Evolutionary conservation across 2,329 filamentous ascomycete species (phyloP), one percentile per base, ranked within the genome.

Genomic region (Colletotrichum sidae): DNA sequence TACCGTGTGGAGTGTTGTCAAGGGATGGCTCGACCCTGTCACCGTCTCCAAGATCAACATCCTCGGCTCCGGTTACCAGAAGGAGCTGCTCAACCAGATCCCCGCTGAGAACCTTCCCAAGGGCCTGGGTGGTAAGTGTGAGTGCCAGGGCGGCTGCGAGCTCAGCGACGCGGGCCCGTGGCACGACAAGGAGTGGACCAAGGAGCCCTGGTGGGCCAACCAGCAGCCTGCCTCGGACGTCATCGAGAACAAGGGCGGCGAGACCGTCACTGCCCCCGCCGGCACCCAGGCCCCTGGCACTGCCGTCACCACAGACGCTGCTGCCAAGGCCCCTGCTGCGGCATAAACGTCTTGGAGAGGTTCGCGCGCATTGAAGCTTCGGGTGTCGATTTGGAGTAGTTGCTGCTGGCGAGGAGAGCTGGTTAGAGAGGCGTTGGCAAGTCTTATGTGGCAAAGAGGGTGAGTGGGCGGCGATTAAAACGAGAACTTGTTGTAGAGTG

Each of bases 41-140:
- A 99, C 96, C 52, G 94, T 97, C 67, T 86, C 90, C 76, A 99
- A 99, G 88, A 99, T 99, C 76, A 89, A 97, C 80, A 90, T 99
- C 62, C 86, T 98, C 44, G 93, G 94, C 70, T 81, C 83, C 70
- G 84, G 87, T 66, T 98, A 97, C 84, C 87, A 96, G 84, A 88
- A 87, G 74, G 92, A 97, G 78, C 84, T 99, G 61, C 84, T 97
- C 67, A 85, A 83, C 63, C 96, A 99, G 82, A 87, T 99, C 3
- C 91, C 94, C 2, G 85, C 89, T 57, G 94, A 97, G 86, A 97
- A 97, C 82, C 84, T 99, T 67, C 96, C 96, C 68, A 90, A 89
- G 79, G 83, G 88, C 67, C 95, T 97, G 72, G 96, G 96, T 69
- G 96, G 96, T 67, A 84, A 79, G 45, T 99, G 96, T 81, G 79